Conservation (phyloP, 1,284 basidiomycete species). For the Hortiboletus rubellus region DNA sequence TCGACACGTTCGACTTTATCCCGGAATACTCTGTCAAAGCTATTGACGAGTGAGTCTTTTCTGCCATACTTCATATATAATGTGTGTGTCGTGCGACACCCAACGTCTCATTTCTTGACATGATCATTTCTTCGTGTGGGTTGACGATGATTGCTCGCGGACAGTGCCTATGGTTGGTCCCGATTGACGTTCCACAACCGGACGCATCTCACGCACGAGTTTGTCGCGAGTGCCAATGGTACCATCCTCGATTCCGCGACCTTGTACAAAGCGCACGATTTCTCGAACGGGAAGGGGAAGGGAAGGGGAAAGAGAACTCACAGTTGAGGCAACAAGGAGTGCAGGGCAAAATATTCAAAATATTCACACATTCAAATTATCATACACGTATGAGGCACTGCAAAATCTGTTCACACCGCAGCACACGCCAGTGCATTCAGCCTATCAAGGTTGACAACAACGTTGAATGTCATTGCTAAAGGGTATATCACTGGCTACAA, state of each 20-base stretch:
- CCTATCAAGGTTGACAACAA: neutral
- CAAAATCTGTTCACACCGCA: too few relatives aligned
- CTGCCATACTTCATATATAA: too few relatives aligned
- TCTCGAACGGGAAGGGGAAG: neutral
- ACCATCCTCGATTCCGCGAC: slow-evolving; percentile 28
- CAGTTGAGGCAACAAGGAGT: too few relatives aligned
- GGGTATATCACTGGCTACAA: slow-evolving; percentile 3
- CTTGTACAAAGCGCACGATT: slow-evolving; percentile 29
- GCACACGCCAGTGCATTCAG: neutral
- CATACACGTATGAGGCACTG: too few relatives aligned
- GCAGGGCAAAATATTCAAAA: too few relatives aligned
- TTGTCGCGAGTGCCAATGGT: slow-evolving; percentile 31
- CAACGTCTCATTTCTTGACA: neutral
- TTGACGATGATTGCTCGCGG: neutral
- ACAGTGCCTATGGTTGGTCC: slow-evolving; percentile 32
- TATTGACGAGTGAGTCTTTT: slow-evolving; percentile 21
- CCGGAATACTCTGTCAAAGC: slow-evolving; percentile 12
- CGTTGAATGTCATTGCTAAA: neutral
- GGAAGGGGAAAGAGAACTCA: neutral
- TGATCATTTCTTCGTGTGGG: neutral
- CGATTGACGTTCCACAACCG: slow-evolving; percentile 33
- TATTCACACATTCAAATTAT: too few relatives aligned
- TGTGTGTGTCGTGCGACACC: too few relatives aligned
- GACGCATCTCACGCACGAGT: slow-evolving; percentile 33
- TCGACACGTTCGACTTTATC: slow-evolving; percentile 16